phyloP scores from a whole-genome alignment of 208 protist species.

The Naegleria fowleri region DNA sequence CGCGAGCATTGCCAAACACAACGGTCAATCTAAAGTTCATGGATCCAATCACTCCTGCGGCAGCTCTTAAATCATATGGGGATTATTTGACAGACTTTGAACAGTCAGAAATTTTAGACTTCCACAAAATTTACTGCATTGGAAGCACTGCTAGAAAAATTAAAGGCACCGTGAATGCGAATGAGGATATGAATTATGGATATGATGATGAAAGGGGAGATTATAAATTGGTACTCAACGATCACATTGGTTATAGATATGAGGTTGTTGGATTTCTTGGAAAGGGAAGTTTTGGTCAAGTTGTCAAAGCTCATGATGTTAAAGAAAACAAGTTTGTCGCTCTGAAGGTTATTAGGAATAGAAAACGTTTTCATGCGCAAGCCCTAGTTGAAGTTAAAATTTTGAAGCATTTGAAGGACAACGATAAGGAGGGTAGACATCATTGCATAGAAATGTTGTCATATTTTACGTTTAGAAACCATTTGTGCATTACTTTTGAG shows the following conservation, averaged over 20 bases:
- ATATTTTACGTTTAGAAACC: constrained; percentile 55
- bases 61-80: constrained; percentile 39
- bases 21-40: not conserved
- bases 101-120: constrained; percentile 62
- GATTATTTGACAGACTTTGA: constrained; percentile 62
- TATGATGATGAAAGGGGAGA: constrained; percentile 77
- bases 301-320: constrained; percentile 69
- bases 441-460: constrained; percentile 37
- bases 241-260: constrained; percentile 85
- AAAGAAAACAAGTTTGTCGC: constrained; percentile 57
- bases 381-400: constrained; percentile 73
- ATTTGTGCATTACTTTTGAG: constrained; percentile 57
- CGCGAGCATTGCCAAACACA: not conserved
- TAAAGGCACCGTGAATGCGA: constrained; percentile 33
- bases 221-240: constrained; percentile 70
- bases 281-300: constrained; percentile 83
- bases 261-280: constrained; percentile 69
- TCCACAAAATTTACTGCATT: constrained; percentile 66
- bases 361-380: constrained; percentile 70
- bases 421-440: constrained; percentile 20
- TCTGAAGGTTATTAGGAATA: constrained; percentile 78
- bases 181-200: constrained; percentile 52
- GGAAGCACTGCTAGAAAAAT: constrained; percentile 54
- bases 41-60: constrained; percentile 23
- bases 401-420: constrained; percentile 52